Conservation (phyloP, 1,139 yeast species). For the Geotrichum restrictum region DNA sequence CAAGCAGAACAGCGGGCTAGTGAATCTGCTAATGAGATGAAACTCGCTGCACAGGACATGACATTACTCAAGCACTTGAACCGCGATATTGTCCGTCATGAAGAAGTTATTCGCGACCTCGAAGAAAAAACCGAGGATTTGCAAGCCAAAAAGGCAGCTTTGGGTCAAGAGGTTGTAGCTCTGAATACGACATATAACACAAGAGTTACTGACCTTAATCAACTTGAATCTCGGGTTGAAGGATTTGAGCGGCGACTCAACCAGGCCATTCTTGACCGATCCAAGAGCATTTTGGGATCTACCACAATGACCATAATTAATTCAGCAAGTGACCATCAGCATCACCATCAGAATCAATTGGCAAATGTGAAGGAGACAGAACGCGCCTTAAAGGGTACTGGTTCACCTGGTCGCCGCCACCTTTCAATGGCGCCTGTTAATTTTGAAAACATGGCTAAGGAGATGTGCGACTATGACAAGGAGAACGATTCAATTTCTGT, state of each 20-base stretch:
- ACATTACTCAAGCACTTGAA: constrained; percentile 17
- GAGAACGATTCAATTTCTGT: constrained; percentile 27
- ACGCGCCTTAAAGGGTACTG: background rate
- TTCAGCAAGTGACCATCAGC: constrained; percentile 19
- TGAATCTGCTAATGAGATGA: constrained; percentile 20
- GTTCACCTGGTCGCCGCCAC: constrained; percentile 27
- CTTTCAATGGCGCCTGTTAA: constrained; percentile 30
- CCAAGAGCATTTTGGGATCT: constrained; percentile 36
- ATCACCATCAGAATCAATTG: background rate
- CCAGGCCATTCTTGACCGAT: constrained; percentile 33
- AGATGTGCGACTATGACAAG: constrained; percentile 23
- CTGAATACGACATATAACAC: constrained; percentile 30
- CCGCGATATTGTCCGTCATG: constrained; percentile 24
- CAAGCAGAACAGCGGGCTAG: constrained; percentile 21
- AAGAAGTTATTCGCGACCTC: constrained; percentile 20
- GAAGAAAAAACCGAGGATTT: constrained; percentile 26
- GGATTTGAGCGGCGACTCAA: constrained; percentile 31
- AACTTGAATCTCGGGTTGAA: constrained; percentile 32
- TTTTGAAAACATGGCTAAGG: constrained; percentile 26
- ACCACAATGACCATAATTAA: constrained; percentile 35
- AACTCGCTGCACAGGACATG: constrained; percentile 15
- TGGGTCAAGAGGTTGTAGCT: constrained; percentile 28
- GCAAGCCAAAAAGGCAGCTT: constrained; percentile 25
- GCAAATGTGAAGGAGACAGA: constrained; percentile 8
- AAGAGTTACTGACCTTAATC: constrained; percentile 32